Percentiles rank a stretch among this genome's conserved stretches.
Conservation (phyloP, 495 filamentous ascomycete species). For the Pseudoneurospora amorphoporcata region DNA sequence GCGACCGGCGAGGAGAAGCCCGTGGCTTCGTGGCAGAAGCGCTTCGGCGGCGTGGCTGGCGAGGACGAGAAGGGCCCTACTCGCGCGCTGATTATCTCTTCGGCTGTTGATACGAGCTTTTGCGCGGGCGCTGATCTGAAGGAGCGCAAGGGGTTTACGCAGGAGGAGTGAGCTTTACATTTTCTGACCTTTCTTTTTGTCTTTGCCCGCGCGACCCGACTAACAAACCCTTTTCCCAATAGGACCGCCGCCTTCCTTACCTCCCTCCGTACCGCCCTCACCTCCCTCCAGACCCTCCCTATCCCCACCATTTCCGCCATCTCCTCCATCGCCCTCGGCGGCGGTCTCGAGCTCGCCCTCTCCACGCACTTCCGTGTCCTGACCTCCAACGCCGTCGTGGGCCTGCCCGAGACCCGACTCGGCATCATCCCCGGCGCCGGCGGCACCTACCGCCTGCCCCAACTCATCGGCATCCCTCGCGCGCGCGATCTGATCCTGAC, state of each 20-base stretch:
- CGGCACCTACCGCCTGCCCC: constrained; percentile 76
- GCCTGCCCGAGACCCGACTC: constrained; percentile 79
- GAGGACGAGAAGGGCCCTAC: constrained; percentile 44
- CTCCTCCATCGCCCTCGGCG: constrained; percentile 72
- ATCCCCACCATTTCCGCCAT: constrained; percentile 86
- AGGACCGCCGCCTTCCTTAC: constrained; percentile 69
- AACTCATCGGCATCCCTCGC: constrained; percentile 59
- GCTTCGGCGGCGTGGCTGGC: constrained; percentile 31
- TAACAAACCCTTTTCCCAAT: not conserved
- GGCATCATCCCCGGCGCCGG: constrained; percentile 93
- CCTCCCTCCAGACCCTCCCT: constrained; percentile 54
- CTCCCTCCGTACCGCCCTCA: constrained; percentile 61
- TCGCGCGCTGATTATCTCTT: constrained; percentile 67
- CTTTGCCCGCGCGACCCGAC: not conserved
- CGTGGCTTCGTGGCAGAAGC: constrained; percentile 18
- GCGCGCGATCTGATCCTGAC: constrained; percentile 82
- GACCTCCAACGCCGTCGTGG: constrained; percentile 59
- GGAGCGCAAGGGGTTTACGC: constrained; percentile 65
- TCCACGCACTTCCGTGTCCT: constrained; percentile 80
- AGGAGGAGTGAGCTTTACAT: constrained; percentile 44
- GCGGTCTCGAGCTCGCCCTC: constrained; percentile 84
- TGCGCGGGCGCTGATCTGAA: constrained; percentile 94
- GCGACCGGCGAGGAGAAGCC: constrained; percentile 39
- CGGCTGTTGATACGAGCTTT: constrained; percentile 69
- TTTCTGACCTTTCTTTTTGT: constrained; percentile 15